Evolutionary conservation across 768 basidiomycete genomes (phyloP).

Genomic region (Ramaria sp.): DNA sequence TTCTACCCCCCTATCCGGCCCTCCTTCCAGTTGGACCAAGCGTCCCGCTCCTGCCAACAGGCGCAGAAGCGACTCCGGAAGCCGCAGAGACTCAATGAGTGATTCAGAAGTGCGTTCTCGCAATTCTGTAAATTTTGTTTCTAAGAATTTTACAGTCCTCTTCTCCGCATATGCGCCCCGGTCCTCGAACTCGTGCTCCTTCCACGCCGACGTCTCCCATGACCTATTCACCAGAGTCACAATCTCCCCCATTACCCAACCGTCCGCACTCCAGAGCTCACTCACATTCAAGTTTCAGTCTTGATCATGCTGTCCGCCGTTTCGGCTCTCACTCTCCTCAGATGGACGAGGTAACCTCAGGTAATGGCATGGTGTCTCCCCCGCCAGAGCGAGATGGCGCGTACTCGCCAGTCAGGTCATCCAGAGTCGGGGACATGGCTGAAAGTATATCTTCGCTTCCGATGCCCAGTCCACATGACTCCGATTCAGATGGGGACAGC

Average conservation of each 20-base stretch:
- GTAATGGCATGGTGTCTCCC: constrained; percentile 28
- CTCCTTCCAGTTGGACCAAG: constrained; percentile 71
- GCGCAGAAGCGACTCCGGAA: constrained; percentile 67
- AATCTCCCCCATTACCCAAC: constrained; percentile 36
- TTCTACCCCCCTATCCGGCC: constrained; percentile 48
- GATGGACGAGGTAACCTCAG: constrained; percentile 25
- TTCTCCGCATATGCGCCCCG: constrained; percentile 31
- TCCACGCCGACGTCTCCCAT: constrained; percentile 61
- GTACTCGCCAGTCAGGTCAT: constrained; percentile 16
- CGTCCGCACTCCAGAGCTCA: constrained; percentile 59
- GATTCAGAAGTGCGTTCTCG: constrained; percentile 57
- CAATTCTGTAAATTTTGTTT: constrained; percentile 10
- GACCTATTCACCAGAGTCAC: constrained; percentile 18
- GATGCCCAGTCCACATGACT: constrained; percentile 44
- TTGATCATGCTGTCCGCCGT: constrained; percentile 29
- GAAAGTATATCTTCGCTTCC: constrained; percentile 43
- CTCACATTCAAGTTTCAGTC: constrained; percentile 24
- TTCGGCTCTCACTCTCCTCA: constrained; percentile 34
- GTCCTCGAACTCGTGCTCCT: constrained; percentile 48
- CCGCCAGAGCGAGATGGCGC: constrained; percentile 28
- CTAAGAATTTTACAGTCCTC: constrained; percentile 21
- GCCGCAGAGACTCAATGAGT: constrained; percentile 37
- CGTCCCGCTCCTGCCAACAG: constrained; percentile 58
- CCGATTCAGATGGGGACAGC: constrained; percentile 25
- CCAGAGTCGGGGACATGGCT: constrained; percentile 27